Conservation (phyloP, 2,329 filamentous ascomycete genomes). For the Raffaelea arxii region DNA sequence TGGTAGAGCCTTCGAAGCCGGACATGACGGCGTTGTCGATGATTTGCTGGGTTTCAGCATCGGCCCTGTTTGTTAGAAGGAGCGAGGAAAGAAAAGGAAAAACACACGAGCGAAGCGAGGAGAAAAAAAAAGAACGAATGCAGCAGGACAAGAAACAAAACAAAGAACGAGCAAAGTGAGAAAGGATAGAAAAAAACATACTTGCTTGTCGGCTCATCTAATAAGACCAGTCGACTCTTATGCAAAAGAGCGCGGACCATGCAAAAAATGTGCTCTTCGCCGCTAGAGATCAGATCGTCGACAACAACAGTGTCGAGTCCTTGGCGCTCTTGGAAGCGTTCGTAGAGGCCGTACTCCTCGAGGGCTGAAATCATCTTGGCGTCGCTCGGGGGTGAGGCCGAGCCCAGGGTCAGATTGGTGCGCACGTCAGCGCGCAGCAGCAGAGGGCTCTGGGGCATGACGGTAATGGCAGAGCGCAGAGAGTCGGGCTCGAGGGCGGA, state of each 20-base stretch:
- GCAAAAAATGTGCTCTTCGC: neutral
- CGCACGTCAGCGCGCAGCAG: neutral
- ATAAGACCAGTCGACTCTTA: neutral
- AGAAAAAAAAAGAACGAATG: too few species aligned
- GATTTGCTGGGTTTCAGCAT: neutral
- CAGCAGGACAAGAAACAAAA: too few species aligned
- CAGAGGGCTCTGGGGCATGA: neutral
- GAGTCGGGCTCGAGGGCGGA: neutral
- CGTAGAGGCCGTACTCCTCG: neutral
- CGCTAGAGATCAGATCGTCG: neutral
- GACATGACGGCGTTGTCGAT: neutral
- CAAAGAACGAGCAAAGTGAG: too few species aligned
- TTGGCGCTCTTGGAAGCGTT: neutral
- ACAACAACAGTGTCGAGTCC: neutral
- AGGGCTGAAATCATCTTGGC: neutral
- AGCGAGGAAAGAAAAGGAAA: too few species aligned
- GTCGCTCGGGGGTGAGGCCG: neutral
- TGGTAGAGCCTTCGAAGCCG: neutral
- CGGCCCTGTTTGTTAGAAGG: too few species aligned
- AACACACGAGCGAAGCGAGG: too few species aligned
- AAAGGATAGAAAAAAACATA: too few species aligned
- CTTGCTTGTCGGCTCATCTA: neutral
- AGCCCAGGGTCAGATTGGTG: neutral
- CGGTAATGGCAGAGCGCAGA: neutral
- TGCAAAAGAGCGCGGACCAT: neutral